These are phyloP conservation scores for Annona squamosa DNA, from an alignment of 164 flowering plant species.

Conservation along the genomic window DNA sequence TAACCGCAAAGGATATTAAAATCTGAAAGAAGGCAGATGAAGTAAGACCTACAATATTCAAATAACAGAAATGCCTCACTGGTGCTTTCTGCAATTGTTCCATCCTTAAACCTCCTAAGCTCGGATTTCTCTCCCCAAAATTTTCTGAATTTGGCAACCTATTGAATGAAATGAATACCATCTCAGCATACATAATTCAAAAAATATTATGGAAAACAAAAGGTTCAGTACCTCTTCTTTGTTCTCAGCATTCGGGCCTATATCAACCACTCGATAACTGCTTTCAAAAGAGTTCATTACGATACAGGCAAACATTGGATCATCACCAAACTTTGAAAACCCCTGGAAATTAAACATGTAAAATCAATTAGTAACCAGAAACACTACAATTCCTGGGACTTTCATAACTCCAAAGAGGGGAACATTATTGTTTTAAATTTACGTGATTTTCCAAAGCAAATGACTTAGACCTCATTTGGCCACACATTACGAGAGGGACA, in stretches of 20 bases:
- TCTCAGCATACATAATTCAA: background rate
- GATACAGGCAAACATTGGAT: slow-evolving; percentile 62
- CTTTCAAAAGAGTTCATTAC: slow-evolving; percentile 49
- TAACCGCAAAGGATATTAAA: background rate
- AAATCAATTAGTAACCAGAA: slow-evolving; percentile 4
- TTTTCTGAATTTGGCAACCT: slow-evolving; percentile 64
- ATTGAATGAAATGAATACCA: background rate
- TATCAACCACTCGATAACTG: slow-evolving; percentile 56
- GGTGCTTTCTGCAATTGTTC: slow-evolving; percentile 81
- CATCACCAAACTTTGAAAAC: slow-evolving; percentile 42
- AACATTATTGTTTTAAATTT: too few species aligned
- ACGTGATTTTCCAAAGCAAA: too few species aligned
- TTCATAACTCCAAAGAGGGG: background rate
- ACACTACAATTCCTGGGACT: background rate
- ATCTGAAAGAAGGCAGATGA: slow-evolving; percentile 4
- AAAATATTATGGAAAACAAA: background rate
- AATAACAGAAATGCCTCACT: slow-evolving; percentile 31
- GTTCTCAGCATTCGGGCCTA: slow-evolving; percentile 85
- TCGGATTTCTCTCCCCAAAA: slow-evolving; percentile 97
- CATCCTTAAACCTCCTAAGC: slow-evolving; percentile 77
- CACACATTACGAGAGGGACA: too few species aligned
- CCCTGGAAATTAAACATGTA: slow-evolving; percentile 41
- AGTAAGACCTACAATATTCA: background rate
- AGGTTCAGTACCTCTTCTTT: slow-evolving; percentile 59
- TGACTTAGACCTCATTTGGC: too few species aligned